Conservation (phyloP, 1,284 basidiomycete genomes). For the Ustilago cynodontis region DNA sequence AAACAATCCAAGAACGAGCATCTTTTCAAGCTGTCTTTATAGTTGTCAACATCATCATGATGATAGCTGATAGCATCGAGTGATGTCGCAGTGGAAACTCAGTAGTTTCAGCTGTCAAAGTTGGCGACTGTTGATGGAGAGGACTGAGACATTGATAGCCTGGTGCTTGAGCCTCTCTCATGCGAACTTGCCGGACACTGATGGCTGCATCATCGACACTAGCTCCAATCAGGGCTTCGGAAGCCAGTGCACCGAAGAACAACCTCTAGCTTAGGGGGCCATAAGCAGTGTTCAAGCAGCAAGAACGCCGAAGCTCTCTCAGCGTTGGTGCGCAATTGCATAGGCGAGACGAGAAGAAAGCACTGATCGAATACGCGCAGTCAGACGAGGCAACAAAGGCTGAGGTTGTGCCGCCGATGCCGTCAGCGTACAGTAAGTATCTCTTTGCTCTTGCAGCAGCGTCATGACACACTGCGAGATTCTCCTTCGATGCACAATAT, state of each 20-base stretch:
- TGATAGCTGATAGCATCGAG: neutral
- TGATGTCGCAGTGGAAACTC: neutral
- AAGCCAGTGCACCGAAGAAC: conserved; percentile 39
- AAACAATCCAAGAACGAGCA: neutral
- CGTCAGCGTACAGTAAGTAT: conserved; percentile 11
- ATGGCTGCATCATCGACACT: neutral
- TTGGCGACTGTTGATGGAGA: neutral
- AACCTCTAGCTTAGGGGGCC: neutral
- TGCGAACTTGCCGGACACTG: neutral
- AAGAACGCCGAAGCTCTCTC: neutral
- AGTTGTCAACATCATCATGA: conserved; percentile 7
- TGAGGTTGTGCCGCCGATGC: conserved; percentile 27
- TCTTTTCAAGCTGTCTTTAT: conserved; percentile 29
- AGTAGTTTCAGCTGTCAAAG: neutral
- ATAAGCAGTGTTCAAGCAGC: neutral
- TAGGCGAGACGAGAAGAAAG: conserved; percentile 15
- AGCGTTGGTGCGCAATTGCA: neutral
- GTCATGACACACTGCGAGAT: too few species aligned
- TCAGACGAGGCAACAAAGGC: neutral
- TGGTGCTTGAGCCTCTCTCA: conserved; percentile 11
- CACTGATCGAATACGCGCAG: neutral
- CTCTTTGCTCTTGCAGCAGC: neutral
- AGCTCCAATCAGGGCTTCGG: conserved; percentile 19
- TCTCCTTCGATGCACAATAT: too few species aligned
- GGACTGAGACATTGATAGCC: neutral